A percentile compares a stretch with the other conserved stretches of the same genome.
Evolutionary conservation across 768 basidiomycete species (phyloP).

Genomic region (Psilocybe cubensis): DNA sequence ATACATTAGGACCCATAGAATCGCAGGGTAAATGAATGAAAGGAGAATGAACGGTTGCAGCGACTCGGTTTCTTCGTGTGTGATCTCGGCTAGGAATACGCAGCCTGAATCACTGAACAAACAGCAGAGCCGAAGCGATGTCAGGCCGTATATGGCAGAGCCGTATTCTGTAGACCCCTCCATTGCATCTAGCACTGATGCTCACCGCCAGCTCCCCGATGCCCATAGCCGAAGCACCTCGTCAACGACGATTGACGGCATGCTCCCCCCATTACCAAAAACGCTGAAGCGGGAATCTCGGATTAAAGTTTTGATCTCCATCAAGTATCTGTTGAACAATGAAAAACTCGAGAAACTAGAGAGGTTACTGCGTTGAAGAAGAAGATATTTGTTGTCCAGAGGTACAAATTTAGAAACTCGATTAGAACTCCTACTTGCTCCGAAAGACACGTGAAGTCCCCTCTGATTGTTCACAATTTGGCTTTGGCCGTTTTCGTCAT

Average conservation of each 20-base stretch:
- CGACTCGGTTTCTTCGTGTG: background rate
- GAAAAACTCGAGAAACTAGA: no score
- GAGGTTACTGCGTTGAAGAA: no score
- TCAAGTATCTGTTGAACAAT: background rate
- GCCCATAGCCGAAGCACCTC: background rate
- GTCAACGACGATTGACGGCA: background rate
- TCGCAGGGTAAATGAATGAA: conserved; percentile 1
- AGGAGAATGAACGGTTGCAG: background rate
- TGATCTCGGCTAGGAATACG: background rate
- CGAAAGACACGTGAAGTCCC: no score
- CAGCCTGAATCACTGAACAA: no score
- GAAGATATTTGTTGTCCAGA: no score
- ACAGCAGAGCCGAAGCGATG: no score
- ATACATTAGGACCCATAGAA: background rate
- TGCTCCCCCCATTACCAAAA: background rate
- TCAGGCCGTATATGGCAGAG: background rate
- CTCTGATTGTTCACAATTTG: no score
- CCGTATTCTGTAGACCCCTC: background rate
- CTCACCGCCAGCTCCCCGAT: background rate
- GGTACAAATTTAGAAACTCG: no score
- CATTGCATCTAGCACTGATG: background rate
- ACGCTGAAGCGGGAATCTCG: background rate
- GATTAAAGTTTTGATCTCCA: background rate
- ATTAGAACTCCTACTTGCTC: no score
- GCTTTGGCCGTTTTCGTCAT: no score